Evolutionary conservation across 306 rosid genomes (phyloP), one percentile per base, ranked within the genome.

Genomic region (Lathyrus sativus): DNA sequence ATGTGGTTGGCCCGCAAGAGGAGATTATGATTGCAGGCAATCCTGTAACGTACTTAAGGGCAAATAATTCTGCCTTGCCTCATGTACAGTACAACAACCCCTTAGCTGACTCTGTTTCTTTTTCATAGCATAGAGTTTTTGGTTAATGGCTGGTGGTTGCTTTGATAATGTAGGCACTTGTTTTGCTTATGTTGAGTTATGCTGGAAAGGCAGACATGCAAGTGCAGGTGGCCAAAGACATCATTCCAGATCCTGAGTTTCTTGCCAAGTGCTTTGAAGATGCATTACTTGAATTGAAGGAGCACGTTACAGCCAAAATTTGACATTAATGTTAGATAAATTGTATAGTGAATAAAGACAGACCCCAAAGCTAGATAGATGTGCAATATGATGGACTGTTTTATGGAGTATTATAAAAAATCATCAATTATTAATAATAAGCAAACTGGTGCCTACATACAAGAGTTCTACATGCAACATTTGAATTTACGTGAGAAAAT

Each of bases 181-280:
- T 80, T 39, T 74, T 92, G 91, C 88, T 86, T 72, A 85, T 93
- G 98, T 68, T 93, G 80, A 93, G 96, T 80, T 93, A 93, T 73
- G 96, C 83, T 42, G 96, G 88, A 58, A 85, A 73, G 67, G 98
- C 93, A 17, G 96, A 93, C 67, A 85, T 93, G 96, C 96, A 93
- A 78, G 84, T 93, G 56, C 79, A 85, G 81, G 98, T 88, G 79
- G 93, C 96, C 59, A 93, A 93, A 78, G 91, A 93, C 37, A 83
- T 93, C 78, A 88, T 90, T 18, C 96, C 91, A 0, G 98, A 93
- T 74, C 95, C 95, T 2, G 80, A 82, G 39, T 82, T 86, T 85
- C 93, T 93, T 26, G 96, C 91, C 0, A 81, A 86, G 74, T 93
- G 91, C 79, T 90, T 93, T 67, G 95, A 93, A 67, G 90, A 90